Evolutionary conservation across 2,329 filamentous ascomycete genomes (phyloP).

Genomic region (Exserohilum rostratum): DNA sequence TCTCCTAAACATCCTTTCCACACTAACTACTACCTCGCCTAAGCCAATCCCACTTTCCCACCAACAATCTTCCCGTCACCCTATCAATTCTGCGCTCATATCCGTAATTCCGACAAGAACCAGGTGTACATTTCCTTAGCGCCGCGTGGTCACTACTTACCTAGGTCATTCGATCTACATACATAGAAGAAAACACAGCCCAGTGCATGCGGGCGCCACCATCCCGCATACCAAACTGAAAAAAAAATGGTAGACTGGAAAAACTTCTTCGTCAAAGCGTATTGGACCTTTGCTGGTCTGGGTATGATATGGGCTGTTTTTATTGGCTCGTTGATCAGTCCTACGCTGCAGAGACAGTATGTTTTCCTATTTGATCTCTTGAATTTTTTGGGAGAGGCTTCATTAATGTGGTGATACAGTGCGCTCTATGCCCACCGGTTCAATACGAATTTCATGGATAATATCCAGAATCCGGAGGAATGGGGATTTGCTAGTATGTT

Average conservation of each 20-base stretch:
- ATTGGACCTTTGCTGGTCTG: constrained; percentile 54
- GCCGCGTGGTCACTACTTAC: no score
- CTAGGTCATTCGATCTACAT: no score
- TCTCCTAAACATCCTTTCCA: no score
- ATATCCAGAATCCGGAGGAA: constrained; percentile 76
- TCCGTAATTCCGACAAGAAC: no score
- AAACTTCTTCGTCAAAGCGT: constrained; percentile 43
- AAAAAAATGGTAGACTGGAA: constrained; percentile 33
- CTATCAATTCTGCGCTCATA: no score
- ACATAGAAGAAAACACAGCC: neutral
- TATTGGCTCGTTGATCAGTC: constrained; percentile 69
- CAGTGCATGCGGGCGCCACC: neutral
- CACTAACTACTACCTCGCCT: no score
- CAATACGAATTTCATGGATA: constrained; percentile 72
- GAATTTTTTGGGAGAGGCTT: no score
- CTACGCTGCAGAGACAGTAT: constrained; percentile 81
- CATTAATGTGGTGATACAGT: constrained; percentile 58
- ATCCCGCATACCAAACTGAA: neutral
- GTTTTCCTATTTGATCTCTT: constrained; percentile 47
- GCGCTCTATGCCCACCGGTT: constrained; percentile 84
- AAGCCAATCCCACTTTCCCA: no score
- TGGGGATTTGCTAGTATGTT: constrained; percentile 82
- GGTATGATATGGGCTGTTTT: constrained; percentile 70
- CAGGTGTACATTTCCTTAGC: no score
- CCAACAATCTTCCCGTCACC: no score